These are phyloP conservation scores for Centrapalus pauciflorus DNA, from an alignment of 129 eudicot species.

Conservation along the genomic window DNA sequence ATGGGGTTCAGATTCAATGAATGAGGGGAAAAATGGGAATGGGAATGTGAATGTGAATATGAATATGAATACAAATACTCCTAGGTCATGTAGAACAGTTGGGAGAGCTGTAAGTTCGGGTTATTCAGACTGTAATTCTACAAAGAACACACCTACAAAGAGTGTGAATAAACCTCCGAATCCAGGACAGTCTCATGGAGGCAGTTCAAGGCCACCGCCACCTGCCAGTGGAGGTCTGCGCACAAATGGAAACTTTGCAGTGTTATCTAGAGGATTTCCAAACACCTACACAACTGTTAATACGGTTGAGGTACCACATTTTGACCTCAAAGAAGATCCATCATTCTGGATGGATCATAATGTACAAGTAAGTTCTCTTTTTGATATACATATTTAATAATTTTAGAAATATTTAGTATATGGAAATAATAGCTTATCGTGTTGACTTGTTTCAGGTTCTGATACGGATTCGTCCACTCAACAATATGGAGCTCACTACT, in stretches of 20 bases:
- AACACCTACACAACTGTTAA: slow-evolving; percentile 39
- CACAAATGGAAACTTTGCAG: slow-evolving; percentile 39
- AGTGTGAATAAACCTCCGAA: slow-evolving; percentile 85
- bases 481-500: slow-evolving; percentile 57
- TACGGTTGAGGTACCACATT: slow-evolving; percentile 79
- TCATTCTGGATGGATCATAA: slow-evolving; percentile 97
- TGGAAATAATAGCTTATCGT: background rate
- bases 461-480: slow-evolving; percentile 79
- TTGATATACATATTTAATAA: background rate
- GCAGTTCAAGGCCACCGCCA: slow-evolving; percentile 52
- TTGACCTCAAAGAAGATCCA: slow-evolving; percentile 91
- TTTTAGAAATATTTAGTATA: background rate
- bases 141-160: slow-evolving; percentile 75
- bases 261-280: slow-evolving; percentile 59
- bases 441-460: slow-evolving; percentile 51
- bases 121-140: slow-evolving; percentile 54
- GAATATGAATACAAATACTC: slow-evolving; percentile 27
- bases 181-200: slow-evolving; percentile 47
- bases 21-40: slow-evolving; percentile 43
- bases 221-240: slow-evolving; percentile 43
- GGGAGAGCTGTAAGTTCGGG: slow-evolving; percentile 48
- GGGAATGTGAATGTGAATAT: slow-evolving; percentile 10
- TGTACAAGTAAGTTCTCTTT: slow-evolving; percentile 64
- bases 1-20: slow-evolving; percentile 49
- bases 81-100: slow-evolving; percentile 48